These are phyloP conservation scores for Gossypium longicalyx DNA, from an alignment of 345 rosid genomes.

Conservation along the genomic window DNA sequence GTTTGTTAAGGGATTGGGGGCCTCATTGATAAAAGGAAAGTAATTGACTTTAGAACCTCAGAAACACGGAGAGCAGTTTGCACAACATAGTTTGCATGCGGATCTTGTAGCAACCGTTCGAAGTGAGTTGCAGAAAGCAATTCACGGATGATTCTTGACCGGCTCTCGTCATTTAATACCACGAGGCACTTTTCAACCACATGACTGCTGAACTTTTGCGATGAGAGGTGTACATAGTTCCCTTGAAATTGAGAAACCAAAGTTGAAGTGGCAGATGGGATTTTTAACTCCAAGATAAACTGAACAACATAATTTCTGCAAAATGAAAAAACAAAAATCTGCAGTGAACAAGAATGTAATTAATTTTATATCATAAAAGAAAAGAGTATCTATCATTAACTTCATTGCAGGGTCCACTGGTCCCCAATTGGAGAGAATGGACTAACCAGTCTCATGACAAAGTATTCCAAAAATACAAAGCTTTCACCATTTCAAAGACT, in stretches of 20 bases:
- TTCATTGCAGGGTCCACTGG: background rate
- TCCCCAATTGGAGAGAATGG: background rate
- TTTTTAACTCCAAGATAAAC: conserved; percentile 33
- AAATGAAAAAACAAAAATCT: conserved; percentile 8
- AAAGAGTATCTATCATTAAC: background rate
- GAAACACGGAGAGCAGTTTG: conserved; percentile 39
- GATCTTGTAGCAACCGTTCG: conserved; percentile 44
- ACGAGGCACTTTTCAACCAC: conserved; percentile 42
- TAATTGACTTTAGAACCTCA: conserved; percentile 22
- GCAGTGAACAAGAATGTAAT: background rate
- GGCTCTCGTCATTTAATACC: conserved; percentile 25
- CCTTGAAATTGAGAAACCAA: conserved; percentile 42
- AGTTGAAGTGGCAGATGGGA: conserved; percentile 23
- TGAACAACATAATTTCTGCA: conserved; percentile 54
- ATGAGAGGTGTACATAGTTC: conserved; percentile 45
- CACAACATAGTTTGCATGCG: conserved; percentile 45
- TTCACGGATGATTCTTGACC: conserved; percentile 35
- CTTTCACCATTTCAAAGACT: background rate
- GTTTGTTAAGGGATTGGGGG: background rate
- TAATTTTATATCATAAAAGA: background rate
- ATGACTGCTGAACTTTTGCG: conserved; percentile 50
- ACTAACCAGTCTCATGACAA: background rate
- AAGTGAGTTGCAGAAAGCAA: conserved; percentile 34
- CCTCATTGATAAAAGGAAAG: background rate
- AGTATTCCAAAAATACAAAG: background rate